These are phyloP conservation scores for Tolypocladium tropicale DNA, from an alignment of 2,329 filamentous ascomycete genomes.

Conservation along the genomic window DNA sequence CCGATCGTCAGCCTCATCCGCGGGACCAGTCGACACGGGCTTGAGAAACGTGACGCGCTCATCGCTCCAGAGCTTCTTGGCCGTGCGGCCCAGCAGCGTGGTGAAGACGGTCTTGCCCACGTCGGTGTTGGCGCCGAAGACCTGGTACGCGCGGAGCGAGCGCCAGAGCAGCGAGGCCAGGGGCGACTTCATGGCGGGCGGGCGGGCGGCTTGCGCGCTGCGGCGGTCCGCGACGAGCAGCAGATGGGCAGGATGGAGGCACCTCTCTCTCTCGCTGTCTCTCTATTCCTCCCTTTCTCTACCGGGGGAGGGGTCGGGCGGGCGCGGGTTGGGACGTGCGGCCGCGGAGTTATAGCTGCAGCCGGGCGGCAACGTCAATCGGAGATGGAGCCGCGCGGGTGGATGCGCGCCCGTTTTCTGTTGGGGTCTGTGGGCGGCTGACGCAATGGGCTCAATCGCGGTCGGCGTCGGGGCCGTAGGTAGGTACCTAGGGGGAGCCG, in stretches of 20 bases:
- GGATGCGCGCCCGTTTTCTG: conserved; percentile 1
- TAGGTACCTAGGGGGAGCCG: no score
- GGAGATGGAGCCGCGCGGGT: neutral
- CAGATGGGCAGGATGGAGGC: neutral
- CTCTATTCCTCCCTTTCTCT: no score
- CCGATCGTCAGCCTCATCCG: conserved; percentile 60
- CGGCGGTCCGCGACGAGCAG: neutral
- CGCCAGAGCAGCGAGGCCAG: conserved; percentile 56
- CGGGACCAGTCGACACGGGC: conserved; percentile 68
- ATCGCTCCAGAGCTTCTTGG: conserved; percentile 32
- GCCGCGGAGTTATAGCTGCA: neutral
- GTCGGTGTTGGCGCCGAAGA: conserved; percentile 77
- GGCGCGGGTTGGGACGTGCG: neutral
- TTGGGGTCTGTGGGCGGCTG: conserved; percentile 2
- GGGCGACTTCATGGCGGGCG: conserved; percentile 22
- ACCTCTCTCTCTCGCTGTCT: no score
- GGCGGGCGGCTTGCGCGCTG: no score
- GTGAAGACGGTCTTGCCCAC: conserved; percentile 79
- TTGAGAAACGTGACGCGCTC: conserved; percentile 59
- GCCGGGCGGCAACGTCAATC: neutral
- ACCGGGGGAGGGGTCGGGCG: no score
- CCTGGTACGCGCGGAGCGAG: conserved; percentile 57
- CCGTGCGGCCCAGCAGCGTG: conserved; percentile 58
- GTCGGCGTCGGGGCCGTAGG: no score
- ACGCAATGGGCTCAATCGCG: neutral